Evolutionary conservation across 441 rosid species (phyloP), one percentile per base, ranked within the genome.

Genomic region (Euphorbia schlechtendalii): DNA sequence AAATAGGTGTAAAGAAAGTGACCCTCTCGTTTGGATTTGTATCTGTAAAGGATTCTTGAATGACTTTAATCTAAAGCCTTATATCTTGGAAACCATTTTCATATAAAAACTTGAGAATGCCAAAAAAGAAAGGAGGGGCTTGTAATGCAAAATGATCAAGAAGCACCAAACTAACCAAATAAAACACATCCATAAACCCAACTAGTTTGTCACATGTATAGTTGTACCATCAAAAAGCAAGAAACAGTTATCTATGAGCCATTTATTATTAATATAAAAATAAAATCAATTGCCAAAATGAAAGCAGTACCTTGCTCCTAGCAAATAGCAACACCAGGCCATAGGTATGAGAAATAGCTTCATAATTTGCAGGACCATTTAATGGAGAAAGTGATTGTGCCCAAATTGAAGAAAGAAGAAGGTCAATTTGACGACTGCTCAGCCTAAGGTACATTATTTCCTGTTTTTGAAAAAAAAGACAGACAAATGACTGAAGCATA

Each of bases 291-390:
- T 51, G 20, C 28, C 5, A 28, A 69, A 56, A 65, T 17, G 36
- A 30, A 28, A 63, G n/a, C 13, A 66, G 46, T 85, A 90, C 96
- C 94, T 90, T 90, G 70, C 79, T 88, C 70, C 86, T 72, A 30
- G 90, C 86, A 82, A 85, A 86, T 52, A 85, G 81, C 77, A 87
- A 72, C 72, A 84, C 86, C 71, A 88, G 78, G 80, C 96, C 80
- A 77, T 79, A 87, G 59, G 96, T 87, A 72, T 90, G 89, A 77
- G 96, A 89, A 77, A 93, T 84, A 68, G 97, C 97, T 84, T 90
- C 93, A 80, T 80, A 90, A 72, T 87, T 93, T 73, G 83, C 83
- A 71, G 96, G 96, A 70, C 70, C 69, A 77, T 93, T 93, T 73
- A 76, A 66, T 73, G 93, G 93, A 73, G 84, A 90, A 63, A 93